These are phyloP conservation scores for Fraxinus americana DNA, from an alignment of 257 asterid species.

Conservation along the genomic window DNA sequence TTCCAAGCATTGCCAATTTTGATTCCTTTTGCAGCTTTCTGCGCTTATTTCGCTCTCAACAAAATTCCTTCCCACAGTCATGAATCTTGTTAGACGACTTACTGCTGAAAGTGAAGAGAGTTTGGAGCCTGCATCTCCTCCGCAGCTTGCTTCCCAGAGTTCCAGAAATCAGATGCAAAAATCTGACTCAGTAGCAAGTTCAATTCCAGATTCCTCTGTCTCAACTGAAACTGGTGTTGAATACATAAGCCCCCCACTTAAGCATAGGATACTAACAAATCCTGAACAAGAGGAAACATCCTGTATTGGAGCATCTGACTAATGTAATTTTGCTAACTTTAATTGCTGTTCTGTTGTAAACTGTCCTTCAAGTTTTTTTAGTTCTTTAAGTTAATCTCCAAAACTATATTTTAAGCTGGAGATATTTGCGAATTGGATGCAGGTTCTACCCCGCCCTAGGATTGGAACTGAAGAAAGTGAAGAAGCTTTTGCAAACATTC, in stretches of 20 bases:
- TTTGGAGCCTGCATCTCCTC: conserved; percentile 24
- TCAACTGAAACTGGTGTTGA: conserved; percentile 33
- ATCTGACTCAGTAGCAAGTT: conserved; percentile 27
- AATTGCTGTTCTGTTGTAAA: not conserved
- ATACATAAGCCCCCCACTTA: conserved; percentile 33
- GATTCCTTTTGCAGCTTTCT: conserved; percentile 35
- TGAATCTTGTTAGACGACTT: conserved; percentile 45
- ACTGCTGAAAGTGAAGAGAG: conserved; percentile 31
- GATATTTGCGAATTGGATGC: not conserved
- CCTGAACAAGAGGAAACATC: conserved; percentile 32
- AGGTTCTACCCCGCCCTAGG: not conserved
- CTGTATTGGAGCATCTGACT: not conserved
- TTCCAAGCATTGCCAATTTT: not conserved
- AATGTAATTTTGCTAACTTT: not conserved
- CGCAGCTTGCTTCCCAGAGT: conserved; percentile 29
- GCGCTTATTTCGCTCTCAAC: conserved; percentile 48
- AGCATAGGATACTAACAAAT: conserved; percentile 30
- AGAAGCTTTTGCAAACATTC: not conserved
- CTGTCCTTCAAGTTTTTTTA: not conserved
- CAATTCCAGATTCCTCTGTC: conserved; percentile 39
- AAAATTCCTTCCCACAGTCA: conserved; percentile 48
- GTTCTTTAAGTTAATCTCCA: not conserved
- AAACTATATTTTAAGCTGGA: not conserved
- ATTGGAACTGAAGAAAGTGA: not conserved
- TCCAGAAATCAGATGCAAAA: conserved; percentile 28